Percentiles rank a stretch among this genome's conserved stretches.
These are phyloP conservation scores for Glutinoglossum americanum DNA, from an alignment of 495 filamentous ascomycete species.

Conservation along the genomic window DNA sequence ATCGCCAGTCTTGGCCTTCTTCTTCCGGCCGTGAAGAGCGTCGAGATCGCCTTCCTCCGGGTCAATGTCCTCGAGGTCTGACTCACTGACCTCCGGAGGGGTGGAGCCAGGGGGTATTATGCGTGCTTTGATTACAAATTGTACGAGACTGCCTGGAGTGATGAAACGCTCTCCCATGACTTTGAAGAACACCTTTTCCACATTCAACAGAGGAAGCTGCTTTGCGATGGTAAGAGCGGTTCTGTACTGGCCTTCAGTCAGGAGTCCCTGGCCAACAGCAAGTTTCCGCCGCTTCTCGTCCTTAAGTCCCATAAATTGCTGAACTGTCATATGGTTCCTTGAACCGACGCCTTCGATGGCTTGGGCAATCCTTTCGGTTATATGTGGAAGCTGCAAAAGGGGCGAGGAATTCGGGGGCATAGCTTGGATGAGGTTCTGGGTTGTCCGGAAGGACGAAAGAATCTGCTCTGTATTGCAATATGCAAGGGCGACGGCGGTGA, in stretches of 20 bases:
- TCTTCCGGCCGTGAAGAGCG: constrained; percentile 61
- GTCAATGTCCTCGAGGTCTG: constrained; percentile 77
- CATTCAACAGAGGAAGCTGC: constrained; percentile 58
- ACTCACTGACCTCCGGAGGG: constrained; percentile 45
- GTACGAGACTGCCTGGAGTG: constrained; percentile 80
- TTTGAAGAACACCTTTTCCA: constrained; percentile 97
- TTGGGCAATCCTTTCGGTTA: constrained; percentile 53
- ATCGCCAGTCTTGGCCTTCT: constrained; percentile 28
- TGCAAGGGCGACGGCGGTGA: constrained; percentile 65
- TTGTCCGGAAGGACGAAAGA: constrained; percentile 56
- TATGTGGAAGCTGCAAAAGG: constrained; percentile 77
- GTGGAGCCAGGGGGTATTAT: constrained; percentile 69
- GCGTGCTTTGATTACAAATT: constrained; percentile 85
- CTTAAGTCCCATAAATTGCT: constrained; percentile 68
- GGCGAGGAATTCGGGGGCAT: constrained; percentile 63
- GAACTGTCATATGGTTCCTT: constrained; percentile 54
- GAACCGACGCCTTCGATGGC: constrained; percentile 51
- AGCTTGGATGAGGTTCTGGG: constrained; percentile 78
- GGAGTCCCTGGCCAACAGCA: constrained; percentile 42
- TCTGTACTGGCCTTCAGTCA: constrained; percentile 56
- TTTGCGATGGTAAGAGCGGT: constrained; percentile 51
- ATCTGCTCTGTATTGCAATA: constrained; percentile 69
- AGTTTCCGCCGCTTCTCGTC: constrained; percentile 50
- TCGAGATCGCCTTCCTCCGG: constrained; percentile 84
- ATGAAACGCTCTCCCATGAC: constrained; percentile 84